Percentiles rank a stretch among this genome's conserved stretches.
Evolutionary conservation across 2,329 filamentous ascomycete species (phyloP).

Genomic region (Colletotrichum sp.): DNA sequence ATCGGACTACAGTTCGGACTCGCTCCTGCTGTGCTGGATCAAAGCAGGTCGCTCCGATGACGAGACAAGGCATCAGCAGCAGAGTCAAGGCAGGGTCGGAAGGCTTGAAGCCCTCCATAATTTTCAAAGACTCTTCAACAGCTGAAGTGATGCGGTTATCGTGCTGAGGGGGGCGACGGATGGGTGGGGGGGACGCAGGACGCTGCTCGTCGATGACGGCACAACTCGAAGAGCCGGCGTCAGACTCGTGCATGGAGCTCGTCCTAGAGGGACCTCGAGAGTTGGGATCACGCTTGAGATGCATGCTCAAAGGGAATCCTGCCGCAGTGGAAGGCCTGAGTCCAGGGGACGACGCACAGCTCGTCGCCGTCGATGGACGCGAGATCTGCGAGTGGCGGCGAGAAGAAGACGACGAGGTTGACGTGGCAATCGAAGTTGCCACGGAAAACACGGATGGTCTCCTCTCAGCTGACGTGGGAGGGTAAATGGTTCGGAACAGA

Average conservation of each 20-base stretch:
- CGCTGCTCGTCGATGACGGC: conserved; percentile 5
- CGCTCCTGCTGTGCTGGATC: conserved; percentile 55
- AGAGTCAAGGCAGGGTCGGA: conserved; percentile 65
- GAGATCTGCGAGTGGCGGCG: conserved; percentile 23
- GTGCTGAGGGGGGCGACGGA: conserved; percentile 51
- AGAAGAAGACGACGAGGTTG: conserved; percentile 16
- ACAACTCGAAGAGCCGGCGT: conserved; percentile 7
- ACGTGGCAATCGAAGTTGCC: conserved; percentile 22
- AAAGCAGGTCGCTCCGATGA: conserved; percentile 67
- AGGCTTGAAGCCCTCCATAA: conserved; percentile 60
- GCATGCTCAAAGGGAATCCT: conserved; percentile 23
- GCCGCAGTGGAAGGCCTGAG: conserved; percentile 22
- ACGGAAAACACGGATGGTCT: conserved; percentile 18
- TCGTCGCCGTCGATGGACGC: conserved; percentile 26
- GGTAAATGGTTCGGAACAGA: conserved; percentile 65
- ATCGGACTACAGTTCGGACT: conserved; percentile 52
- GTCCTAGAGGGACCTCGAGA: conserved; percentile 41
- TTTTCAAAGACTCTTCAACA: conserved; percentile 60
- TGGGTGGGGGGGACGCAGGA: conserved; percentile 49
- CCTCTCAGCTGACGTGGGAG: conserved; percentile 40
- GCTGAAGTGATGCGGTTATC: conserved; percentile 57
- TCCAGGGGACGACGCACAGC: conserved; percentile 38
- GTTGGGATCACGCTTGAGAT: conserved; percentile 33
- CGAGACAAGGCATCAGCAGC: conserved; percentile 63
- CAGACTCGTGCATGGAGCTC: conserved; percentile 43